phyloP scores from a whole-genome alignment of 192 early-diverging fungal species.

The Coemansia sp. region DNA sequence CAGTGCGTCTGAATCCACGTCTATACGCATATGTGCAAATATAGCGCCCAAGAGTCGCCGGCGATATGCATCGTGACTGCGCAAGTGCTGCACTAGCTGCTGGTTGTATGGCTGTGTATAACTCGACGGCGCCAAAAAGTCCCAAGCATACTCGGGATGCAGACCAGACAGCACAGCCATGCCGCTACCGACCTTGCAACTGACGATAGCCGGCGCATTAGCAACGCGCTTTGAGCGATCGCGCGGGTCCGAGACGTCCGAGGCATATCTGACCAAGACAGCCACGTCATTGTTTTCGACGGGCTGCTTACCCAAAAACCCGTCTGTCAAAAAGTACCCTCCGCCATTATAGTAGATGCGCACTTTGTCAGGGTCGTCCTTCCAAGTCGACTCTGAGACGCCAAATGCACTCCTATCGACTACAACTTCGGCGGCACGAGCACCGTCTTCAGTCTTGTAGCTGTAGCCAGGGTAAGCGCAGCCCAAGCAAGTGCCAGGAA shows the following conservation, averaged over 20 bases:
- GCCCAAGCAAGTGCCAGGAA: conserved; percentile 67
- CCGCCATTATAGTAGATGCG: conserved; percentile 75
- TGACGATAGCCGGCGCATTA: conserved; percentile 63
- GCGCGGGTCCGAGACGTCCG: conserved; percentile 42
- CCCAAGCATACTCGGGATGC: conserved; percentile 81
- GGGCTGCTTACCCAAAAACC: conserved; percentile 19
- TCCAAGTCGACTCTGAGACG: conserved; percentile 42
- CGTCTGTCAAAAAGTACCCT: conserved; percentile 63
- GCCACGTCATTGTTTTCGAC: conserved; percentile 17
- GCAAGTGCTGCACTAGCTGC: conserved; percentile 54
- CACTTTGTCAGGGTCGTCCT: conserved; percentile 31
- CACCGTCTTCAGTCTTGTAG: conserved; percentile 80
- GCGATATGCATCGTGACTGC: conserved; percentile 55
- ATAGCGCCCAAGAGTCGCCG: conserved; percentile 60
- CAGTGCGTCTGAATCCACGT: conserved; percentile 59
- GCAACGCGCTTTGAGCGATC: conserved; percentile 30
- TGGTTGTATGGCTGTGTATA: conserved; percentile 54
- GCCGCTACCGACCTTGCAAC: conserved; percentile 67
- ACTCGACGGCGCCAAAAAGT: conserved; percentile 57
- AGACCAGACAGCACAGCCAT: conserved; percentile 74
- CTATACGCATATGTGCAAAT: conserved; percentile 62
- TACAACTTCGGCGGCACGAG: conserved; percentile 61
- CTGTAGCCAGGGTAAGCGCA: conserved; percentile 79
- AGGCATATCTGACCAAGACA: conserved; percentile 48
- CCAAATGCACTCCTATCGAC: conserved; percentile 41